phyloP scores from a whole-genome alignment of 2,329 filamentous ascomycete genomes.

The Penicillium sp. region DNA sequence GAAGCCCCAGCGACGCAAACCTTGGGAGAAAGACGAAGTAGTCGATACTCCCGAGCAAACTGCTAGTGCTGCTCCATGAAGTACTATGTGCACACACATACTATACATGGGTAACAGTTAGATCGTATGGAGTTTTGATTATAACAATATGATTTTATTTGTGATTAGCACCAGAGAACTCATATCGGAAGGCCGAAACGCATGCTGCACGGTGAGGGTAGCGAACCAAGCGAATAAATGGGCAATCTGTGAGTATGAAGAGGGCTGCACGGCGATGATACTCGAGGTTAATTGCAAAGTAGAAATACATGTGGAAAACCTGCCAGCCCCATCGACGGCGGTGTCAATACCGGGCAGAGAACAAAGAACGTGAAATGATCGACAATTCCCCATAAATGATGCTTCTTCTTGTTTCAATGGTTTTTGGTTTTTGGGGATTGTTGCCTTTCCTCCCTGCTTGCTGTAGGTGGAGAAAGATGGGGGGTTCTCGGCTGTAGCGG shows the following conservation, averaged over 20 bases:
- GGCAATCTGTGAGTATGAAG: slow-evolving; percentile 8
- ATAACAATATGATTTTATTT: slow-evolving; percentile 15
- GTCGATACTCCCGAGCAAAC: not conserved
- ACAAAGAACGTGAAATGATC: not conserved
- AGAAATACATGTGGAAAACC: not conserved
- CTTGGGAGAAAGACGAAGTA: slow-evolving; percentile 71
- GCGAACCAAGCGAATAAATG: slow-evolving; percentile 22
- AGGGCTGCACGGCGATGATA: slow-evolving; percentile 13
- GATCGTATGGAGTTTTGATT: slow-evolving; percentile 9
- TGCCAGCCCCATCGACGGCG: not conserved
- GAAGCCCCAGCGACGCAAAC: slow-evolving; percentile 62
- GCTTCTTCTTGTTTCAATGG: not conserved
- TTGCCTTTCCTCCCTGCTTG: not conserved
- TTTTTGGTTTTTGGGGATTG: not conserved
- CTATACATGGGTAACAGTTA: not conserved
- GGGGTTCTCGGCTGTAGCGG: not conserved
- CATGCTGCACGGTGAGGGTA: slow-evolving; percentile 8
- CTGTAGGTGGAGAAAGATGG: not conserved
- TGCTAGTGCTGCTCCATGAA: slow-evolving; percentile 7
- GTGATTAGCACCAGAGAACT: slow-evolving; percentile 7
- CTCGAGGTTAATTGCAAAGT: not conserved
- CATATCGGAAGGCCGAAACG: slow-evolving; percentile 3
- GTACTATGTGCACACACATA: not conserved
- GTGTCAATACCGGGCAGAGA: not conserved
- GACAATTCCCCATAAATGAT: not conserved